A percentile compares a stretch with the other conserved stretches of the same genome.
Conservation (phyloP, 306 rosid genomes). For the Leucaena leucocephala region DNA sequence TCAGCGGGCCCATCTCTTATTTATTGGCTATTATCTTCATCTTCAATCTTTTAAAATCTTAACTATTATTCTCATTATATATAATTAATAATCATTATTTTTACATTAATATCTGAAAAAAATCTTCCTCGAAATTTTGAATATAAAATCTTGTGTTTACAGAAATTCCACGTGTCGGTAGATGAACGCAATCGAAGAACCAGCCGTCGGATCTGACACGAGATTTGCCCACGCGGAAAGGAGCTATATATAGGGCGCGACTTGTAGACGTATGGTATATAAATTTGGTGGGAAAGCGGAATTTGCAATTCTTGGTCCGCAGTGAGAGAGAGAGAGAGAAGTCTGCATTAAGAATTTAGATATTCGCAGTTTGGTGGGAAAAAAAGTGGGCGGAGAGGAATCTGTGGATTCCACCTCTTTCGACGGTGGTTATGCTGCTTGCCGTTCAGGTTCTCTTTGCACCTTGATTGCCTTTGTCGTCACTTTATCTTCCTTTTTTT, state of each 20-base stretch:
- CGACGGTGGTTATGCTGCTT: slow-evolving; percentile 93
- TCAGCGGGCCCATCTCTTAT: too few relatives aligned
- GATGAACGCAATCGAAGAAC: not conserved
- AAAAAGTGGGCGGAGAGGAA: slow-evolving; percentile 29
- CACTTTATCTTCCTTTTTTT: not conserved
- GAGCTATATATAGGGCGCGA: slow-evolving; percentile 24
- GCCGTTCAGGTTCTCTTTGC: slow-evolving; percentile 59
- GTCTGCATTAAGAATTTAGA: slow-evolving; percentile 14
- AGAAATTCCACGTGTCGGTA: slow-evolving; percentile 1
- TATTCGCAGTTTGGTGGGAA: slow-evolving; percentile 32
- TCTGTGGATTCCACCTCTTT: slow-evolving; percentile 90
- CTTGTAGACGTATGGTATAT: slow-evolving; percentile 27
- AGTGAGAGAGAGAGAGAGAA: not conserved
- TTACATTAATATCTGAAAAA: not conserved
- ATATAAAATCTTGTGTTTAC: not conserved
- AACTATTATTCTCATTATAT: too few relatives aligned
- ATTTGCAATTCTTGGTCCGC: slow-evolving; percentile 29
- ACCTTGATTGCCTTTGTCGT: not conserved
- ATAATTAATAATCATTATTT: not conserved
- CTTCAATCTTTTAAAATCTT: too few relatives aligned
- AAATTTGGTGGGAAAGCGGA: slow-evolving; percentile 34
- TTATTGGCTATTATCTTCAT: not conserved
- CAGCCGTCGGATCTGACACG: not conserved
- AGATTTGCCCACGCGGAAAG: not conserved
- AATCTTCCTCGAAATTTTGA: not conserved